A percentile compares a stretch with the other conserved stretches of the same genome.
Conservation (phyloP, 805 yeast genomes). For the Ogataea haglerorum region DNA sequence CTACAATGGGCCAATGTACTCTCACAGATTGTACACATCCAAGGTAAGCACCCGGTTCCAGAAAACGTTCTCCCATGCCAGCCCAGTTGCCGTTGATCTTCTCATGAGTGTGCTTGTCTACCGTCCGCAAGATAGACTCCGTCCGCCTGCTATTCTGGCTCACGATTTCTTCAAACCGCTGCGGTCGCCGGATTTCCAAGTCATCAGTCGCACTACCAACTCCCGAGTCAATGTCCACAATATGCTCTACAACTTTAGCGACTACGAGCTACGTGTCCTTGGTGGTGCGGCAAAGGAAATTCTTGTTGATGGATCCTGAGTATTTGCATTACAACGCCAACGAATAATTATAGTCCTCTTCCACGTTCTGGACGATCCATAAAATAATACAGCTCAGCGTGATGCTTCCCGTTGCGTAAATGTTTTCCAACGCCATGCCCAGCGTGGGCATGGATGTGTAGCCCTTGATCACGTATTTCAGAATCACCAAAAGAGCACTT, state of each 20-base stretch:
- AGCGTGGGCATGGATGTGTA: conserved; percentile 77
- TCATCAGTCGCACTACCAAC: conserved; percentile 30
- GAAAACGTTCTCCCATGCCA: conserved; percentile 70
- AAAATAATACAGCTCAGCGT: conserved; percentile 85
- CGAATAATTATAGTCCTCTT: conserved; percentile 93
- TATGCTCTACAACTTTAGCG: conserved; percentile 64
- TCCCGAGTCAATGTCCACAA: conserved; percentile 38
- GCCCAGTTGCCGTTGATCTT: conserved; percentile 83
- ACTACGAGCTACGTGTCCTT: conserved; percentile 46
- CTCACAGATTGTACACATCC: conserved; percentile 46
- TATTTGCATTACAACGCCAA: conserved; percentile 45
- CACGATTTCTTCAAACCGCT: conserved; percentile 90
- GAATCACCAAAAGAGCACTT: conserved; percentile 41
- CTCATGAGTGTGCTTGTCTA: conserved; percentile 79
- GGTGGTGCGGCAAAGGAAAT: conserved; percentile 26
- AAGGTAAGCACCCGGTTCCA: conserved; percentile 39
- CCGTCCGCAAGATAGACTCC: conserved; percentile 80
- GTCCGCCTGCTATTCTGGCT: conserved; percentile 77
- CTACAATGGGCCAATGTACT: conserved; percentile 71
- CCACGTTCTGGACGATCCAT: conserved; percentile 94
- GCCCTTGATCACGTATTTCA: conserved; percentile 78
- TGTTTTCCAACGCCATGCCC: conserved; percentile 91
- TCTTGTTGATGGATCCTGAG: conserved; percentile 20
- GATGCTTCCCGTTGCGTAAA: conserved; percentile 70
- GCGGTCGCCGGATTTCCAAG: conserved; percentile 49